Evolutionary conservation across 768 basidiomycete species (phyloP), one percentile per base, ranked within the genome.

Genomic region (Gelatoporia subvermispora): DNA sequence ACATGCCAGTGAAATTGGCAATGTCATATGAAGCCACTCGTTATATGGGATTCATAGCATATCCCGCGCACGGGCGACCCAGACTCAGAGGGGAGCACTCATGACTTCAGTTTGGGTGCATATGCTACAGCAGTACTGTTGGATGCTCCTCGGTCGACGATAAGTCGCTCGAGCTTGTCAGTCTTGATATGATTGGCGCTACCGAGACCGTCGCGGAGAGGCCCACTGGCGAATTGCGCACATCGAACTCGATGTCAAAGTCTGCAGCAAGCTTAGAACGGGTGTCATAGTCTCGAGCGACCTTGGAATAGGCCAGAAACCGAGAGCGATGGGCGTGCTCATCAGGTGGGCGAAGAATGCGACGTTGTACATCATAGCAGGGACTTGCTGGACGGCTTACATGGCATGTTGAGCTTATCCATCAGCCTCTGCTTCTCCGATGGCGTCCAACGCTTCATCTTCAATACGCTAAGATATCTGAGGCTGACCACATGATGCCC

Each of bases 121-220:
- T 54, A 53, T 31, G 53, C 51, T 40, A 82, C 45, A 1, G 62
- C 60, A 7, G 41, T 38, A 0, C 60, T 65, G 57, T 83, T 78
- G 3, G 68, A 68, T 0, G 72, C 64, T 1, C 82, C 82, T 34
- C 82, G 78, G 4, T 78, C 79, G 16, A 79, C 70, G n/a, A 77
- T 69, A 17, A 88, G 74, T 2, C 78, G 68, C 50, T 76, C 72
- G 9, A 82, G 75, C 51, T 78, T 75, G 61, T 87, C 85, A 13
- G 65, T 74, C 13, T 57, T 49, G 4, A 85, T 50, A 46, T 63
- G 69, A 0, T 46, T 25, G 42, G 67, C 72, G 0, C 82, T 79
- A 40, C 77, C 5, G 66, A 43, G 10, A 81, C 72, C 23, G 85
- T 84, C 18, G 73, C 74, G 11, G 67, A 43, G 24, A 88, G 70